Evolutionary conservation across 2,329 filamentous ascomycete genomes (phyloP).

Genomic region (Chaetomiaceae sp.): DNA sequence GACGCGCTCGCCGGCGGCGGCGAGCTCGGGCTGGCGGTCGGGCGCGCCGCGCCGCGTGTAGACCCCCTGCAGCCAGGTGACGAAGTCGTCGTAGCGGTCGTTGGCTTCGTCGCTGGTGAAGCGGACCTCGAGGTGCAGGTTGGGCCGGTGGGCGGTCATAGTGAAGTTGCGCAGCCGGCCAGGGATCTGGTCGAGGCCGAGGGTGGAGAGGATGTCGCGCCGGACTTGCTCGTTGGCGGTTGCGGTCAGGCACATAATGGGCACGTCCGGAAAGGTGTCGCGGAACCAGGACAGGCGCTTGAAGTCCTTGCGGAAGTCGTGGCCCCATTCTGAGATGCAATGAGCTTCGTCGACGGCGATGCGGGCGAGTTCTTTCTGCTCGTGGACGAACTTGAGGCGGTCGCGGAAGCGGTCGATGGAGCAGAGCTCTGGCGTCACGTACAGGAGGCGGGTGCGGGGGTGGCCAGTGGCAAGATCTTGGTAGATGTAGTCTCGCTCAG

Average conservation of each 20-base stretch:
- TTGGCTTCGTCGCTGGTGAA: conserved; percentile 74
- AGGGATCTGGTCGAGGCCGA: conserved; percentile 56
- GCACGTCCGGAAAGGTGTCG: conserved; percentile 71
- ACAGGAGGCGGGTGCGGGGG: conserved; percentile 74
- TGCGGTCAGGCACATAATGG: conserved; percentile 87
- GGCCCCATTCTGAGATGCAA: conserved; percentile 96
- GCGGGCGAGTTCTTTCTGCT: conserved; percentile 77
- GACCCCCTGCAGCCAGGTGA: conserved; percentile 68
- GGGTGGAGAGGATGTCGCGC: conserved; percentile 70
- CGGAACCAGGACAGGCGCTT: conserved; percentile 83
- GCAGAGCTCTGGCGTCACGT: conserved; percentile 90
- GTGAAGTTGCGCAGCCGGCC: conserved; percentile 66
- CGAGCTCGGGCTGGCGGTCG: conserved; percentile 53
- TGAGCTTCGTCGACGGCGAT: conserved; percentile 93
- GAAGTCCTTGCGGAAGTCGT: conserved; percentile 93
- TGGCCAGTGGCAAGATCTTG: conserved; percentile 83
- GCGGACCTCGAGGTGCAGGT: conserved; percentile 84
- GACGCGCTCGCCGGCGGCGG: conserved; percentile 44
- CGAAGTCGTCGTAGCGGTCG: conserved; percentile 64
- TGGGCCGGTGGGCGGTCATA: conserved; percentile 76
- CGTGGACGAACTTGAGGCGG: conserved; percentile 64
- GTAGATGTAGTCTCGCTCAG: conserved; percentile 63
- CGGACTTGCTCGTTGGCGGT: conserved; percentile 79
- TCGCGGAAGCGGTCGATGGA: conserved; percentile 70
- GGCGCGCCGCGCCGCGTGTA: conserved; percentile 61